These are phyloP conservation scores for Arthrocladium fulminans DNA, from an alignment of 2,329 filamentous ascomycete genomes.

Conservation along the genomic window DNA sequence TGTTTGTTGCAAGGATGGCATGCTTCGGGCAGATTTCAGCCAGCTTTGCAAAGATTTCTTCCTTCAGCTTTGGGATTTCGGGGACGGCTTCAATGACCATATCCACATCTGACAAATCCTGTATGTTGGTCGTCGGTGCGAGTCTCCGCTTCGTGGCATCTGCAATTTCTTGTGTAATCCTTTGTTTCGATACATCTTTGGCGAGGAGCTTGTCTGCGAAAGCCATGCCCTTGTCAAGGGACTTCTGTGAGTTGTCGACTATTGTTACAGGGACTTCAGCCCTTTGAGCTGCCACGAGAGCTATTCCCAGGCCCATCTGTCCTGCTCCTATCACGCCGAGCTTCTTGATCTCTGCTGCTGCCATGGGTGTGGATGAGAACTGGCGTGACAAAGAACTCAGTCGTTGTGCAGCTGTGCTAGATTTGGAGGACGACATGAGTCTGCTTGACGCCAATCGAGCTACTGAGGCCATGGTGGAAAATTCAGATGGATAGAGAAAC, in stretches of 20 bases:
- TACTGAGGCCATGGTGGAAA: constrained; percentile 16
- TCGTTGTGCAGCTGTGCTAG: constrained; percentile 27
- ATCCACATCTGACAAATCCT: constrained; percentile 72
- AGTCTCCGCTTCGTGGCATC: constrained; percentile 63
- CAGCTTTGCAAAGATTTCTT: constrained; percentile 73
- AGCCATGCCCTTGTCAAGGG: constrained; percentile 77
- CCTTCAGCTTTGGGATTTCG: constrained; percentile 80
- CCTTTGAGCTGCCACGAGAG: constrained; percentile 79
- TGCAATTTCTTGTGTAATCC: constrained; percentile 73
- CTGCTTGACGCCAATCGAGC: constrained; percentile 22
- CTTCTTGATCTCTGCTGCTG: constrained; percentile 66
- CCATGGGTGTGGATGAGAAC: constrained; percentile 60
- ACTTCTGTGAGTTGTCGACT: constrained; percentile 73
- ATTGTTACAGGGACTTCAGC: constrained; percentile 77
- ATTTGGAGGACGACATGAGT: constrained; percentile 30
- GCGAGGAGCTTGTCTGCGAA: constrained; percentile 95
- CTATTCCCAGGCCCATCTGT: constrained; percentile 96
- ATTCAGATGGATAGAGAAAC: no score
- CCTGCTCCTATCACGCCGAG: constrained; percentile 89
- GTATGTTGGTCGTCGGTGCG: constrained; percentile 61
- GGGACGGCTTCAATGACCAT: constrained; percentile 98
- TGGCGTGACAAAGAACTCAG: constrained; percentile 35
- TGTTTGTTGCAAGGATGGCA: constrained; percentile 91
- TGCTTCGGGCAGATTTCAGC: constrained; percentile 74
- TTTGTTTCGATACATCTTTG: constrained; percentile 84